These are phyloP conservation scores for Sporothrix dimorphospora DNA, from an alignment of 2,329 filamentous ascomycete species.

Conservation along the genomic window DNA sequence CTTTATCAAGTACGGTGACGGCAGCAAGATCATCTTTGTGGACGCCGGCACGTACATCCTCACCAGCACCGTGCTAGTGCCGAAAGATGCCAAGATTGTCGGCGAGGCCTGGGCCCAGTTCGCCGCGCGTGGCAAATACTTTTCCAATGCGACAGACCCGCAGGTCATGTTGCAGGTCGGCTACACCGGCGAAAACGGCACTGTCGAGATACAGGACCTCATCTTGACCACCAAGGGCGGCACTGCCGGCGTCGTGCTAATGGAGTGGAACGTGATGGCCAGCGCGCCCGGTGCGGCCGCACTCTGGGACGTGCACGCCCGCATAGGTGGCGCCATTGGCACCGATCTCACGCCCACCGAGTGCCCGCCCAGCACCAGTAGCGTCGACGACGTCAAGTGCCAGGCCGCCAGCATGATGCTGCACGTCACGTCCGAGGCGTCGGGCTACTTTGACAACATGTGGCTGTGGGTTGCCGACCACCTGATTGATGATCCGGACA, in stretches of 20 bases:
- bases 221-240: slow-evolving; percentile 56
- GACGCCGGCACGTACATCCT: too few species aligned
- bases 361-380: slow-evolving; percentile 60
- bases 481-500: slow-evolving; percentile 24
- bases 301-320: slow-evolving; percentile 53
- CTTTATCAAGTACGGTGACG: too few species aligned
- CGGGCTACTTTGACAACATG: slow-evolving; percentile 47
- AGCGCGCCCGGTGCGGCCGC: slow-evolving; percentile 58
- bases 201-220: slow-evolving; percentile 69
- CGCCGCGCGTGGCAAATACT: too few species aligned
- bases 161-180: too few species aligned
- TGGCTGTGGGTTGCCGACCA: slow-evolving; percentile 73
- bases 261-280: slow-evolving; percentile 71
- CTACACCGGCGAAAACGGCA: slow-evolving; percentile 43
- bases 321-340: slow-evolving; percentile 67
- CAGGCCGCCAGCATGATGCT: slow-evolving; percentile 43
- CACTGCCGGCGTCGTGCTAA: slow-evolving; percentile 59
- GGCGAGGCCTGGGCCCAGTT: too few species aligned
- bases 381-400: slow-evolving; percentile 47
- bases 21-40: too few species aligned
- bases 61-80: too few species aligned
- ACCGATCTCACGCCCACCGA: slow-evolving; percentile 65
- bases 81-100: too few species aligned
- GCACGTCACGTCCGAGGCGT: slow-evolving; percentile 49
- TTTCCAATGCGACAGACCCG: too few species aligned